Evolutionary conservation across 345 rosid species (phyloP).

Genomic region (Geranium brycei): DNA sequence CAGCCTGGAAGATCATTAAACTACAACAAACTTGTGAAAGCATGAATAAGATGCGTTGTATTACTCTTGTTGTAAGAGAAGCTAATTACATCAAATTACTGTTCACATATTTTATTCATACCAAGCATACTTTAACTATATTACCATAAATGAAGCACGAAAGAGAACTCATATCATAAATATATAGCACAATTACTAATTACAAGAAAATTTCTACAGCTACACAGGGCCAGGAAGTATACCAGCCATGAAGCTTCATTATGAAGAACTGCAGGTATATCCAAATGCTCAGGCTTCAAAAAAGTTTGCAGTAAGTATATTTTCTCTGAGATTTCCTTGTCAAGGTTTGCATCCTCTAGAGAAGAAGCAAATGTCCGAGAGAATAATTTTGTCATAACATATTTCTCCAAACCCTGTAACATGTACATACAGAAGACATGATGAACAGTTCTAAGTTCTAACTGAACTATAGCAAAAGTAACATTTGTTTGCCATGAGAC

Average conservation of each 20-base stretch:
- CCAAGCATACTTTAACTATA: too few species aligned
- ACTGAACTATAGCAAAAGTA: background rate
- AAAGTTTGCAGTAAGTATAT: slow-evolving; percentile 32
- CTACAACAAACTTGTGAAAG: too few species aligned
- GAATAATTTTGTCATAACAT: background rate
- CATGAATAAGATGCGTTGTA: too few species aligned
- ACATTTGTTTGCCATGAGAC: background rate
- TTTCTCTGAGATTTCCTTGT: background rate
- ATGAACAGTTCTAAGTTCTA: background rate
- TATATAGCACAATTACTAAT: background rate
- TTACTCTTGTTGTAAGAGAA: too few species aligned
- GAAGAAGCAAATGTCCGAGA: background rate
- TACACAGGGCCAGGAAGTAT: slow-evolving; percentile 11
- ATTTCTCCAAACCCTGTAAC: background rate
- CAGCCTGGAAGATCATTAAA: too few species aligned
- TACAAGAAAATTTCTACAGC: background rate
- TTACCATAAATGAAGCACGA: too few species aligned
- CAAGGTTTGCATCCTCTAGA: background rate
- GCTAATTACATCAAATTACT: too few species aligned
- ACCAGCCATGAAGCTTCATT: slow-evolving; percentile 57
- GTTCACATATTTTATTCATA: too few species aligned
- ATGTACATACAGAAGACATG: background rate
- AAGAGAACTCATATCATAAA: background rate
- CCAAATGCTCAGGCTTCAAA: slow-evolving; percentile 51
- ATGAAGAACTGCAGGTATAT: slow-evolving; percentile 37